These are phyloP conservation scores for Myrmaecium sp. DNA, from an alignment of 2,329 filamentous ascomycete species.

Conservation along the genomic window DNA sequence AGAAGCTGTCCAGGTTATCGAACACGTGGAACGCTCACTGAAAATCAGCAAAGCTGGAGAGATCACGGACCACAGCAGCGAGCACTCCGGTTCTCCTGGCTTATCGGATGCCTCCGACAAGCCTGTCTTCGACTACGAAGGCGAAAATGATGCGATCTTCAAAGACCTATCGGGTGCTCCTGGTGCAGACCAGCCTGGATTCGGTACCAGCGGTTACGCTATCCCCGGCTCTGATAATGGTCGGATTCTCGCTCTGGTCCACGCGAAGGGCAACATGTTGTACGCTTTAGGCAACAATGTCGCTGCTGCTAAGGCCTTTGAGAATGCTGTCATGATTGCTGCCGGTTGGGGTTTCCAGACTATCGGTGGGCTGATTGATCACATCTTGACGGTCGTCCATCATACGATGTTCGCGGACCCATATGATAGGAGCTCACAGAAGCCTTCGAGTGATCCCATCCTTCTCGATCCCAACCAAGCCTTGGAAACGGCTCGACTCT, in stretches of 20 bases:
- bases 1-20: constrained; percentile 77
- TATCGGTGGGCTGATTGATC: constrained; percentile 62
- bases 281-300: constrained; percentile 75
- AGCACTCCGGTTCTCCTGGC: constrained; percentile 41
- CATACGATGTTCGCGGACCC: constrained; percentile 3
- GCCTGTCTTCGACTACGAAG: constrained; percentile 40
- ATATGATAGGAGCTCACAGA: constrained; percentile 18
- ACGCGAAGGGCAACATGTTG: constrained; percentile 97
- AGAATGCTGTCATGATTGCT: constrained; percentile 84
- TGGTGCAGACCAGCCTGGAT: constrained; percentile 34
- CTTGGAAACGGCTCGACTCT: constrained; percentile 61
- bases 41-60: constrained; percentile 30
- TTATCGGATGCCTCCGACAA: constrained; percentile 39
- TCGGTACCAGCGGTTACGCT: constrained; percentile 67
- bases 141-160: constrained; percentile 19
- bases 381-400: constrained; percentile 52
- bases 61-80: constrained; percentile 38
- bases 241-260: constrained; percentile 78
- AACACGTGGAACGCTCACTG: constrained; percentile 62
- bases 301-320: constrained; percentile 73
- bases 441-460: constrained; percentile 41
- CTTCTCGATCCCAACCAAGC: constrained; percentile 72
- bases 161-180: constrained; percentile 23
- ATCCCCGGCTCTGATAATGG: constrained; percentile 81
- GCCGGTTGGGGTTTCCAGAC: constrained; percentile 52